Percentiles rank a stretch among this genome's conserved stretches.
phyloP scores from a whole-genome alignment of 2,329 filamentous ascomycete genomes.

The Thelonectria blattea region DNA sequence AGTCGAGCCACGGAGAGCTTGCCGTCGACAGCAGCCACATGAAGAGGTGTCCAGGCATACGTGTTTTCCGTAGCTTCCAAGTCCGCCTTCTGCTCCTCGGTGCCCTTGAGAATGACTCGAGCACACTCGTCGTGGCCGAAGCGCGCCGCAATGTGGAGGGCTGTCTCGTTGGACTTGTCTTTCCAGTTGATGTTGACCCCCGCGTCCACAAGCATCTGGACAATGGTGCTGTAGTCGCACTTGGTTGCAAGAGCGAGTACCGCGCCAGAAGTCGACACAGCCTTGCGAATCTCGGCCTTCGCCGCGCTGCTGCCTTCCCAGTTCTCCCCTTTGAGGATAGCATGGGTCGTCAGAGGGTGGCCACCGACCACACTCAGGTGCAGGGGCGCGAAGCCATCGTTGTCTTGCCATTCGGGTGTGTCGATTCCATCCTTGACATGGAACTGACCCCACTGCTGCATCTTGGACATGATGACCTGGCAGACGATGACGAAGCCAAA shows the following conservation, averaged over 20 bases:
- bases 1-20: slow-evolving; percentile 76
- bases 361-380: slow-evolving; percentile 93
- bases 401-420: slow-evolving; percentile 86
- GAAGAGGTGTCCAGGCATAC: slow-evolving; percentile 94
- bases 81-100: slow-evolving; percentile 72
- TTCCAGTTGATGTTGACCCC: slow-evolving; percentile 94
- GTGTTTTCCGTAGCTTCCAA: slow-evolving; percentile 80
- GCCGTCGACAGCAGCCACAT: slow-evolving; percentile 90
- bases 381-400: slow-evolving; percentile 87
- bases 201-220: slow-evolving; percentile 85
- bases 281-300: slow-evolving; percentile 69
- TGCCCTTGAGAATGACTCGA: slow-evolving; percentile 74
- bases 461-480: slow-evolving; percentile 82
- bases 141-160: slow-evolving; percentile 87
- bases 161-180: slow-evolving; percentile 88
- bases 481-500: slow-evolving; percentile 94
- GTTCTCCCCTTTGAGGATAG: slow-evolving; percentile 80
- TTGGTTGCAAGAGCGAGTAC: slow-evolving; percentile 88
- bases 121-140: slow-evolving; percentile 86
- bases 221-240: slow-evolving; percentile 83
- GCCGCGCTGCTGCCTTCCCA: slow-evolving; percentile 70
- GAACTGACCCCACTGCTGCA: slow-evolving; percentile 90
- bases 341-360: slow-evolving; percentile 83
- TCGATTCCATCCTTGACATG: slow-evolving; percentile 86
- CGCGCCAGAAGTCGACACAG: slow-evolving; percentile 82